These are phyloP conservation scores for Ogataea parapolymorpha DNA, from an alignment of 805 yeast species.

Conservation along the genomic window DNA sequence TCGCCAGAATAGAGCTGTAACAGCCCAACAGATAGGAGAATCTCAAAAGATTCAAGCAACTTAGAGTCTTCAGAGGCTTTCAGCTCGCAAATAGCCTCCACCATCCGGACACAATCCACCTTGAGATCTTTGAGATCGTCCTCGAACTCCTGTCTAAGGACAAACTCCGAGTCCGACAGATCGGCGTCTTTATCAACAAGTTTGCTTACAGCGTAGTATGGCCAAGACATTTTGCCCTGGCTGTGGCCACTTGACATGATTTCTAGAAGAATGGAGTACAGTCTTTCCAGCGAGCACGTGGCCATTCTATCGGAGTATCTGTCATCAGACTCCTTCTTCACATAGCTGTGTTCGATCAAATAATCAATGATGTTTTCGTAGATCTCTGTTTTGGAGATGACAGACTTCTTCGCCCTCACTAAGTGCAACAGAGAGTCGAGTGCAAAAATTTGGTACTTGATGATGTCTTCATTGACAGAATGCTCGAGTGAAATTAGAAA, in stretches of 20 bases:
- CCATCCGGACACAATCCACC: conserved; percentile 44
- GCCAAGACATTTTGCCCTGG: conserved; percentile 53
- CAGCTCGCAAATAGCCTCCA: conserved; percentile 42
- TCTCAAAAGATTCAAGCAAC: conserved; percentile 55
- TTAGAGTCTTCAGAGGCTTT: conserved; percentile 29
- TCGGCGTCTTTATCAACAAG: conserved; percentile 14
- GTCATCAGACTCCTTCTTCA: conserved; percentile 13
- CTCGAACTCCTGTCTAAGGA: conserved; percentile 43
- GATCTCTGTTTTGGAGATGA: conserved; percentile 6
- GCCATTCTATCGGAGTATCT: conserved; percentile 33
- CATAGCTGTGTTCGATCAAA: conserved; percentile 27
- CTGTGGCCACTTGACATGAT: conserved; percentile 16
- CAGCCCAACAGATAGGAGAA: conserved; percentile 71
- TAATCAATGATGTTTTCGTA: conserved; percentile 18
- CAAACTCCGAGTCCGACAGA: conserved; percentile 14
- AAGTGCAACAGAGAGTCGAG: conserved; percentile 30
- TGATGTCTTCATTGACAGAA: conserved; percentile 17
- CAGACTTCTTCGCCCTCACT: conserved; percentile 27
- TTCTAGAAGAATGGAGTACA: conserved; percentile 60
- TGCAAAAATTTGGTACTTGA: conserved; percentile 22
- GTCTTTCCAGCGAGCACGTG: conserved; percentile 53
- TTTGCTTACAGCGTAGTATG: conserved; percentile 45
- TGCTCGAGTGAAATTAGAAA: conserved; percentile 16
- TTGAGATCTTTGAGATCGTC: conserved; percentile 51
- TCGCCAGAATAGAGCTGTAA: conserved; percentile 76